These are phyloP conservation scores for Arthrobotrys musiformis DNA, from an alignment of 2,329 filamentous ascomycete species.

Conservation along the genomic window DNA sequence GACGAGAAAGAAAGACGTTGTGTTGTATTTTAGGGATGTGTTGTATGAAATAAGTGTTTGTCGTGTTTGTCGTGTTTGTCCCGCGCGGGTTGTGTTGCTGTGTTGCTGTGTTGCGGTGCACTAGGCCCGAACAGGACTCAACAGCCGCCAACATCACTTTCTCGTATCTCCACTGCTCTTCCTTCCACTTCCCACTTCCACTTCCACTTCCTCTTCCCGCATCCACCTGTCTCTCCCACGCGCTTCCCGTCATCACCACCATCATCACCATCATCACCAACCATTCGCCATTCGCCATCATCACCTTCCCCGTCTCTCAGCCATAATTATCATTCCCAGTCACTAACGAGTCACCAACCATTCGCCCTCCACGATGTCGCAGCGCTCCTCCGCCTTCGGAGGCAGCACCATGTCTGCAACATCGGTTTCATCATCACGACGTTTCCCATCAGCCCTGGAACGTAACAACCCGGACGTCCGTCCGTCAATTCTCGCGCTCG, in stretches of 20 bases:
- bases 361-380: slow-evolving; percentile 12
- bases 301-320: background rate
- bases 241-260: slow-evolving; percentile 12
- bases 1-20: too few species aligned
- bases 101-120: background rate
- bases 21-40: too few species aligned
- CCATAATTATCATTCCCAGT: background rate
- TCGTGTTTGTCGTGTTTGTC: too few species aligned
- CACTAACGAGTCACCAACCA: background rate
- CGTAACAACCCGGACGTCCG: slow-evolving; percentile 49
- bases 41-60: too few species aligned
- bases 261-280: background rate
- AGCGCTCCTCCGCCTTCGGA: slow-evolving; percentile 17
- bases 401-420: slow-evolving; percentile 27
- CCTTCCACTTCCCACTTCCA: background rate
- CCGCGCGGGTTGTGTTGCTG: background rate
- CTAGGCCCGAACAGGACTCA: background rate
- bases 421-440: background rate
- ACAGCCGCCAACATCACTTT: background rate
- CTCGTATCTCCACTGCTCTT: background rate
- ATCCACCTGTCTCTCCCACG: background rate
- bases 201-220: background rate
- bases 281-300: background rate
- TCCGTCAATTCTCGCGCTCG: slow-evolving; percentile 38
- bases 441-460: slow-evolving; percentile 33